Conservation (phyloP, 495 filamentous ascomycete genomes). For the Lentithecium fluviatile region DNA sequence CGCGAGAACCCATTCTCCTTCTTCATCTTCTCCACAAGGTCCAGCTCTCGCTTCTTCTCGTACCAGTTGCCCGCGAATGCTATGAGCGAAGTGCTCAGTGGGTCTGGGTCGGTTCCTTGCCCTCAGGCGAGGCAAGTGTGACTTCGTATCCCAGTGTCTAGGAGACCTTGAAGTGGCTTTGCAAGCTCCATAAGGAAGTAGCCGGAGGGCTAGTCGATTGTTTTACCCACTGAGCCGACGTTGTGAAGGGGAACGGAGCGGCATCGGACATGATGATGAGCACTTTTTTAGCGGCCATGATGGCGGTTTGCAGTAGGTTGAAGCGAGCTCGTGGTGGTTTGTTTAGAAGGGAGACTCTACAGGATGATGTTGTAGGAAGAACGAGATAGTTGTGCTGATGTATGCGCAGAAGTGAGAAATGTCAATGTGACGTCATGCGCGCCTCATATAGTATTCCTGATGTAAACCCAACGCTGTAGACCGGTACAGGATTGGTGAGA, state of each 20-base stretch:
- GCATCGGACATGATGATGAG: slow-evolving; percentile 49
- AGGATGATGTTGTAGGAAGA: no score
- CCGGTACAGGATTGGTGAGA: no score
- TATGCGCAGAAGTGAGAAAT: no score
- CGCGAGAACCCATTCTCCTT: slow-evolving; percentile 43
- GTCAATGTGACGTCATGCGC: no score
- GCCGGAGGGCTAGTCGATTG: slow-evolving; percentile 44
- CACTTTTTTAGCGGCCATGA: slow-evolving; percentile 40
- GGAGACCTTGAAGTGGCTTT: slow-evolving; percentile 45
- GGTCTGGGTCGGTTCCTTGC: slow-evolving; percentile 44
- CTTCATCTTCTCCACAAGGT: slow-evolving; percentile 45
- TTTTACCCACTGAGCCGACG: slow-evolving; percentile 26
- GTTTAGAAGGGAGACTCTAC: no score
- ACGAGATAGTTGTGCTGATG: no score
- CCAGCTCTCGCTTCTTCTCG: slow-evolving; percentile 44
- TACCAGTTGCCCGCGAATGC: slow-evolving; percentile 48
- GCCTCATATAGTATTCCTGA: no score
- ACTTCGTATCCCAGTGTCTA: slow-evolving; percentile 44
- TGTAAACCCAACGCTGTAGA: no score
- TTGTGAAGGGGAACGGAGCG: slow-evolving; percentile 44
- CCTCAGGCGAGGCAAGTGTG: slow-evolving; percentile 46
- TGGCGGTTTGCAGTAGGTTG: neutral
- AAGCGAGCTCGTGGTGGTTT: neutral
- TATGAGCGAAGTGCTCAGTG: slow-evolving; percentile 43
- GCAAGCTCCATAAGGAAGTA: slow-evolving; percentile 51